Conservation (phyloP, 73 alveolate genomes). For the Strombidium stylifer region DNA sequence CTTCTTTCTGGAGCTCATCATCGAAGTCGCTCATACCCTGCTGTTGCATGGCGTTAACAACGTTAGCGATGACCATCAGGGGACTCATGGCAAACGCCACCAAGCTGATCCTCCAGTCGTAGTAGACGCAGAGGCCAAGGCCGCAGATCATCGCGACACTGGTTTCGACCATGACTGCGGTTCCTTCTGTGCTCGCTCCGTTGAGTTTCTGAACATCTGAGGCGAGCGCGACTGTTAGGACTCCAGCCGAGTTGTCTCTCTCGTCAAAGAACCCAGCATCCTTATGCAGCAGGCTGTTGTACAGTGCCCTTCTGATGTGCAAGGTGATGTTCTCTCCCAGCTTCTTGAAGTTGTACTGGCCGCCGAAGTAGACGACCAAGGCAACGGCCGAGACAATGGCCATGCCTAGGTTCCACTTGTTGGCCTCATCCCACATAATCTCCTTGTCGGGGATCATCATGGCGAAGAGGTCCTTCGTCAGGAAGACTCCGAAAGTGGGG, state of each 20-base stretch:
- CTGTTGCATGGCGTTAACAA: constrained; percentile 53
- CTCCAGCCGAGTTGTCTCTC: constrained; percentile 56
- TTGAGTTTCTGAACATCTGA: constrained; percentile 44
- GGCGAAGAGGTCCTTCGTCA: constrained; percentile 33
- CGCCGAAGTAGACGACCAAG: constrained; percentile 3
- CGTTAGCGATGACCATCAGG: constrained; percentile 57
- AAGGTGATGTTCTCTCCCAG: constrained; percentile 60
- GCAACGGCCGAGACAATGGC: constrained; percentile 10
- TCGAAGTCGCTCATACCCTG: constrained; percentile 52
- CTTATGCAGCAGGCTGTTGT: constrained; percentile 20
- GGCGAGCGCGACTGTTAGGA: constrained; percentile 34
- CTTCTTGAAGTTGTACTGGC: constrained; percentile 42
- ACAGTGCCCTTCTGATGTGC: constrained; percentile 28
- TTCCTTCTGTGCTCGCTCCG: constrained; percentile 57
- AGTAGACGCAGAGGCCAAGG: constrained; percentile 53
- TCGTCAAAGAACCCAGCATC: constrained; percentile 55
- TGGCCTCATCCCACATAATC: not conserved
- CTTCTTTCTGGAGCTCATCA: constrained; percentile 79
- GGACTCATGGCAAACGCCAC: constrained; percentile 71
- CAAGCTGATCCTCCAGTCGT: constrained; percentile 66
- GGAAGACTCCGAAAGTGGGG: constrained; percentile 52
- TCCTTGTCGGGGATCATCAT: constrained; percentile 36
- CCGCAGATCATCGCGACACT: constrained; percentile 60
- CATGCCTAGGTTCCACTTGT: constrained; percentile 28
- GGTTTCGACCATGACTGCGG: constrained; percentile 34